phyloP scores from a whole-genome alignment of 176 grass and related monocot genomes.

The Carex parvula region DNA sequence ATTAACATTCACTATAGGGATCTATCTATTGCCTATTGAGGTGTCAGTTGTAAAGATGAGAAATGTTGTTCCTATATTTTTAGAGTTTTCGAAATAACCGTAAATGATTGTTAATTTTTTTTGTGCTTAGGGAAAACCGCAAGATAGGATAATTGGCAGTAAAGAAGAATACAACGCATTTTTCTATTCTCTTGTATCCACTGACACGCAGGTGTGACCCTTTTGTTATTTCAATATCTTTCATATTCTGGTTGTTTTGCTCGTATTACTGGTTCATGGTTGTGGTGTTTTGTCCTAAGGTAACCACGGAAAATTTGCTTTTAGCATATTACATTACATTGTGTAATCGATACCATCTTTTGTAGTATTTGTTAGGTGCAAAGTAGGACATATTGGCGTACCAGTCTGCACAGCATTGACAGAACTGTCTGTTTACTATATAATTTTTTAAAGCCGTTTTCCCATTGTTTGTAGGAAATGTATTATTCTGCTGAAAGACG shows the following conservation, averaged over 20 bases:
- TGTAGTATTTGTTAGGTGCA: neutral
- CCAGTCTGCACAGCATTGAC: neutral
- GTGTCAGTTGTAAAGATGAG: neutral
- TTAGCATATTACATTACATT: neutral
- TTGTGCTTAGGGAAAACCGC: conserved; percentile 58
- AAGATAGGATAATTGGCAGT: conserved; percentile 93
- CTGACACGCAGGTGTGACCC: conserved; percentile 67
- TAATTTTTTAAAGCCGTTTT: neutral
- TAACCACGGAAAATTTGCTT: neutral
- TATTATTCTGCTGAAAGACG: conserved; percentile 97
- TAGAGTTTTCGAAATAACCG: neutral
- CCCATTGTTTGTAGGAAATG: conserved; percentile 60
- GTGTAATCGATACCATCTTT: neutral
- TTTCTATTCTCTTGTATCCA: conserved; percentile 99
- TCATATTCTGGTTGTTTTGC: conserved; percentile 7
- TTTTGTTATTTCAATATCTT: neutral
- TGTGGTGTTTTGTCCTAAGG: neutral
- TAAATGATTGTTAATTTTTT: neutral
- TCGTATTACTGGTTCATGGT: neutral
- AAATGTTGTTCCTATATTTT: neutral
- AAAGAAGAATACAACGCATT: conserved; percentile 99
- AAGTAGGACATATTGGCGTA: neutral
- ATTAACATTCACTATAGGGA: neutral
- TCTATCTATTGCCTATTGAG: neutral
- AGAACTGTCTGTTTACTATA: neutral